Percentiles rank a stretch among this genome's conserved stretches.
Evolutionary conservation across 768 basidiomycete species (phyloP).

Genomic region (Mycena galopus): DNA sequence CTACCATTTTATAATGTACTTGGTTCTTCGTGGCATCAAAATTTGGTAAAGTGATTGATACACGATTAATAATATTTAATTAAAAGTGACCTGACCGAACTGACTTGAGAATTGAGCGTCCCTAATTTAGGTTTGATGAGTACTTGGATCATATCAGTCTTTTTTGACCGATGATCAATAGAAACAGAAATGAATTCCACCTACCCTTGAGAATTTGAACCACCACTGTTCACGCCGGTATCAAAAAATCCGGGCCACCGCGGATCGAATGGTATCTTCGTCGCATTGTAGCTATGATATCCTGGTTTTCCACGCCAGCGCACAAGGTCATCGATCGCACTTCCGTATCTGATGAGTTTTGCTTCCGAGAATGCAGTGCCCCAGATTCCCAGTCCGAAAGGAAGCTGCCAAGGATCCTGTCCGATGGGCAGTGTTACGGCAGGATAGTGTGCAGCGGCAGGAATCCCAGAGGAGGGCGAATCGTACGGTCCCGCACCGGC

Average conservation of each 20-base stretch:
- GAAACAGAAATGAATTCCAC: too few species aligned
- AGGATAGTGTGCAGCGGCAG: slow-evolving; percentile 23
- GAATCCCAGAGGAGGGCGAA: slow-evolving; percentile 11
- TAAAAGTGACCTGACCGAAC: too few species aligned
- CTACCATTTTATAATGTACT: too few species aligned
- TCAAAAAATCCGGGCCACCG: slow-evolving; percentile 20
- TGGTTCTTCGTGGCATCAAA: too few species aligned
- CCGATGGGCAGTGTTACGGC: slow-evolving; percentile 19
- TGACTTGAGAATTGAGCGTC: too few species aligned
- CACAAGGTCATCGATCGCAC: slow-evolving; percentile 20
- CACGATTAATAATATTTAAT: too few species aligned
- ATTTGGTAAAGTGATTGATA: too few species aligned
- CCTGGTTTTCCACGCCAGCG: slow-evolving; percentile 9
- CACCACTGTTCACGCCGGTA: not conserved
- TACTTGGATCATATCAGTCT: too few species aligned
- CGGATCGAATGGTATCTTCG: slow-evolving; percentile 1
- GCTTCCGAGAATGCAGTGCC: slow-evolving; percentile 18
- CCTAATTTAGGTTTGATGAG: too few species aligned
- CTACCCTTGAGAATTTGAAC: too few species aligned
- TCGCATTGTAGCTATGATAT: slow-evolving; percentile 1
- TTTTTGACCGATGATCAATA: too few species aligned
- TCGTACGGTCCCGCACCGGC: slow-evolving; percentile 13
- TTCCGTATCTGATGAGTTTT: slow-evolving; percentile 16
- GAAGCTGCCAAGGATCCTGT: slow-evolving; percentile 18
- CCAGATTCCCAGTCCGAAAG: slow-evolving; percentile 21